Percentiles rank a stretch among this genome's conserved stretches.
Evolutionary conservation across 2,329 filamentous ascomycete genomes (phyloP).

Genomic region (Epicoccum nigrum): DNA sequence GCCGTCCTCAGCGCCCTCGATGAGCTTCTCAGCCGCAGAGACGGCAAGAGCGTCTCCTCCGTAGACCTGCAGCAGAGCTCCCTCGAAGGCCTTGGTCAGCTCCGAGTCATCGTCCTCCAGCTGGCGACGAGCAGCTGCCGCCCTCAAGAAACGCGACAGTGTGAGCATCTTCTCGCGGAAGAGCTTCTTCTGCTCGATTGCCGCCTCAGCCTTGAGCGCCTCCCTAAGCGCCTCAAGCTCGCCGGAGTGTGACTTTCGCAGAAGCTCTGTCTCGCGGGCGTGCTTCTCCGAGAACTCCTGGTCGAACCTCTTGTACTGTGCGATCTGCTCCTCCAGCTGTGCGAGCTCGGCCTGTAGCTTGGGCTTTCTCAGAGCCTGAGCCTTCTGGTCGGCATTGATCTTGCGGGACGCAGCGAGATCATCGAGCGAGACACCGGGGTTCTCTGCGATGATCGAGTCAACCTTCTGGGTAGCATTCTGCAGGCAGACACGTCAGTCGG

Average conservation of each 20-base stretch:
- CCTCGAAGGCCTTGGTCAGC: conserved; percentile 81
- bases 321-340: conserved; percentile 75
- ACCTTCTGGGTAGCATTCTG: conserved; percentile 75
- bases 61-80: conserved; percentile 78
- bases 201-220: conserved; percentile 61
- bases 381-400: conserved; percentile 82
- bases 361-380: conserved; percentile 78
- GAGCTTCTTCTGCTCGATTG: conserved; percentile 54
- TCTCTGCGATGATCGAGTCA: conserved; percentile 70
- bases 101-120: conserved; percentile 73
- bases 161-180: conserved; percentile 69
- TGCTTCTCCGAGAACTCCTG: conserved; percentile 70
- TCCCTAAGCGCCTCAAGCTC: conserved; percentile 63
- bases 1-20: conserved; percentile 71
- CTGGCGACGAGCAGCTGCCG: conserved; percentile 76
- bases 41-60: conserved; percentile 78
- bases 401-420: conserved; percentile 73
- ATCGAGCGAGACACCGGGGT: conserved; percentile 73
- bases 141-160: conserved; percentile 79
- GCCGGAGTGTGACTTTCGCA: conserved; percentile 62
- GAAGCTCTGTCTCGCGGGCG: conserved; percentile 61
- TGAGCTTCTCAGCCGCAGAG: conserved; percentile 75
- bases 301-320: conserved; percentile 76
- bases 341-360: conserved; percentile 70
- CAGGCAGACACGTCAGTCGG: conserved; percentile 26